Conservation (phyloP, 2,329 filamentous ascomycete species). For the Aspergillus ustus region DNA sequence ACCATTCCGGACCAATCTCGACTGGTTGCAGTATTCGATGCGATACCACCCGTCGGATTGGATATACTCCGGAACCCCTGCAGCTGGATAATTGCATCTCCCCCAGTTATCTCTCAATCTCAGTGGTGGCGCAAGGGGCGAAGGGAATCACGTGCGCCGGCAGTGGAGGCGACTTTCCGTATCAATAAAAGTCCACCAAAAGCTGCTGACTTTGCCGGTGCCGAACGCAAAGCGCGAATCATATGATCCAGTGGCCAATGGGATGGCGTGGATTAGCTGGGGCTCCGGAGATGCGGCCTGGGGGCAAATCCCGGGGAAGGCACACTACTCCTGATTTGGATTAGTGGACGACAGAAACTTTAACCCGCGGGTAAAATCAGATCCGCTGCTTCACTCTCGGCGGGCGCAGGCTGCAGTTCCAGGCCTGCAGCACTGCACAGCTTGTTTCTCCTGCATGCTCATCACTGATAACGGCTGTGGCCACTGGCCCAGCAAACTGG, state of each 20-base stretch:
- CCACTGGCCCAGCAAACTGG: background rate
- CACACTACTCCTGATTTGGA: background rate
- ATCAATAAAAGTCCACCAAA: background rate
- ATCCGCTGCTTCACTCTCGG: background rate
- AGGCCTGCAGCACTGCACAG: background rate
- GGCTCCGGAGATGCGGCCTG: background rate
- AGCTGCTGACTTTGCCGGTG: background rate
- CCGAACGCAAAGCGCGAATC: background rate
- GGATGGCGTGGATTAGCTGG: background rate
- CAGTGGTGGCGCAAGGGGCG: background rate
- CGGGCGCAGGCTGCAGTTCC: background rate
- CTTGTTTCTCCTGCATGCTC: background rate
- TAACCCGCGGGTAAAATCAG: conserved; percentile 9
- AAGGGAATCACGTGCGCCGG: background rate
- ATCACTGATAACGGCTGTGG: background rate
- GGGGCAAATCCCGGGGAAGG: background rate
- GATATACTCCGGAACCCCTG: background rate
- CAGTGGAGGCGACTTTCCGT: background rate
- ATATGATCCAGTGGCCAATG: background rate
- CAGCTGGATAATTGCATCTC: background rate
- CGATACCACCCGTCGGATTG: too few species aligned
- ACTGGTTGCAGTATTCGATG: too few species aligned
- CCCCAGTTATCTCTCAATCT: background rate
- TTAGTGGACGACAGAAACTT: background rate
- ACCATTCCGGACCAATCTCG: too few species aligned